A percentile compares a stretch with the other conserved stretches of the same genome.
These are phyloP conservation scores for Trichophyton mentagrophytes DNA, from an alignment of 2,329 filamentous ascomycete genomes.

Conservation along the genomic window DNA sequence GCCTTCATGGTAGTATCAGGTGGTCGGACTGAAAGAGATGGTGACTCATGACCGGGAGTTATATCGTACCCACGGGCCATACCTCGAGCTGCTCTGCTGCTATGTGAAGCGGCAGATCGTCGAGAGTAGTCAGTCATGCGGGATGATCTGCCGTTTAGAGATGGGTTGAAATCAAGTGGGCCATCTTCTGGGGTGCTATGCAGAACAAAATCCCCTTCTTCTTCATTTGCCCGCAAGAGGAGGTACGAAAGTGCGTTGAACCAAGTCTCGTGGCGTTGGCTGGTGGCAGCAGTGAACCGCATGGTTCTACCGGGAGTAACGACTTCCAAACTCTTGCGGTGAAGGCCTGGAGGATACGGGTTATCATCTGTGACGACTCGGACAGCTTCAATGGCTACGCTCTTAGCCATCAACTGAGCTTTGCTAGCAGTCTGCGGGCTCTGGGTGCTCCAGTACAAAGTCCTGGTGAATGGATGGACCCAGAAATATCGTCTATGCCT, in stretches of 20 bases:
- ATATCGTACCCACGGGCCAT: slow-evolving; percentile 42
- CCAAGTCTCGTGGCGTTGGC: slow-evolving; percentile 94
- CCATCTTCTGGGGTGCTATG: slow-evolving; percentile 48
- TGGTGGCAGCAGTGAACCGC: slow-evolving; percentile 88
- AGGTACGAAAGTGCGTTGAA: slow-evolving; percentile 94
- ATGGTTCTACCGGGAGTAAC: slow-evolving; percentile 77
- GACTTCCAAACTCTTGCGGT: slow-evolving; percentile 85
- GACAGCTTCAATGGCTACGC: slow-evolving; percentile 84
- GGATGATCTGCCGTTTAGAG: slow-evolving; percentile 44
- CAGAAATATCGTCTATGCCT: slow-evolving; percentile 95
- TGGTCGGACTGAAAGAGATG: slow-evolving; percentile 24
- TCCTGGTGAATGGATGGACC: slow-evolving; percentile 95
- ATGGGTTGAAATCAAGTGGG: slow-evolving; percentile 61
- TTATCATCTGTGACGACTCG: slow-evolving; percentile 90
- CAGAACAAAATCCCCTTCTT: slow-evolving; percentile 43
- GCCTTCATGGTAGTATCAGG: slow-evolving; percentile 24
- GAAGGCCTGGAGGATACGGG: slow-evolving; percentile 82
- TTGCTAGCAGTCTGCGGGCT: slow-evolving; percentile 73
- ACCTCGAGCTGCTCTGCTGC: slow-evolving; percentile 57
- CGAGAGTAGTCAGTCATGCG: slow-evolving; percentile 38
- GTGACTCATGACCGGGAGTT: slow-evolving; percentile 26
- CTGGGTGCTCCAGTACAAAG: slow-evolving; percentile 88
- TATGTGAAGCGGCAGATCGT: slow-evolving; percentile 64
- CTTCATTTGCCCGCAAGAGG: slow-evolving; percentile 57
- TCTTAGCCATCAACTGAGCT: slow-evolving; percentile 68